Percentiles rank a stretch among this genome's conserved stretches.
Conservation (phyloP, 768 basidiomycete species). For the Rossbeevera mucosa region DNA sequence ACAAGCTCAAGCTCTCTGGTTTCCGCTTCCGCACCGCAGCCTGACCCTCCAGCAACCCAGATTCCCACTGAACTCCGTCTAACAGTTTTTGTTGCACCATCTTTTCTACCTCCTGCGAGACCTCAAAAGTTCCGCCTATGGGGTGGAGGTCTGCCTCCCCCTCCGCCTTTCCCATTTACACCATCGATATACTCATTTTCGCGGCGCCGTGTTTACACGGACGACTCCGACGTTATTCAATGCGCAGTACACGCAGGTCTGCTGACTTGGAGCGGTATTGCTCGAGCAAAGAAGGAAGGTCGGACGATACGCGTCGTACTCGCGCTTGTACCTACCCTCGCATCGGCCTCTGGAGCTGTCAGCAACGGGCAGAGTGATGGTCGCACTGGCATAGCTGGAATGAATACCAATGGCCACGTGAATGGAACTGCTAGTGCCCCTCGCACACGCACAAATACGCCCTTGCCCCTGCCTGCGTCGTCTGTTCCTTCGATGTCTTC, state of each 20-base stretch:
- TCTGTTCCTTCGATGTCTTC: conserved; percentile 25
- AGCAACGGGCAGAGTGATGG: conserved; percentile 22
- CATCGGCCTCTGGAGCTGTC: conserved; percentile 44
- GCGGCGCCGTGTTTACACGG: conserved; percentile 63
- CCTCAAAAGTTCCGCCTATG: conserved; percentile 58
- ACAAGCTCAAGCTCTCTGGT: conserved; percentile 31
- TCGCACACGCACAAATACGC: conserved; percentile 29
- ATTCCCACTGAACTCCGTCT: conserved; percentile 33
- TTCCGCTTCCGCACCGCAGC: conserved; percentile 4
- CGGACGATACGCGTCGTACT: conserved; percentile 41
- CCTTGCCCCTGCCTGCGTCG: conserved; percentile 18
- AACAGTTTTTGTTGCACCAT: conserved; percentile 56
- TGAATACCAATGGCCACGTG: conserved; percentile 24
- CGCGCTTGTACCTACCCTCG: conserved; percentile 34
- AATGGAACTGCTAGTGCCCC: conserved; percentile 29
- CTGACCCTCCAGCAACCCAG: conserved; percentile 8
- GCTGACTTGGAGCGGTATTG: conserved; percentile 40
- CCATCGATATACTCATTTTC: conserved; percentile 26
- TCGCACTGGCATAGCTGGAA: conserved; percentile 14
- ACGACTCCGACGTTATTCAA: conserved; percentile 69
- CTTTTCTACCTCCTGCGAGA: conserved; percentile 51
- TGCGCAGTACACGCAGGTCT: conserved; percentile 65
- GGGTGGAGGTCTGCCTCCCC: conserved; percentile 57
- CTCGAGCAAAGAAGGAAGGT: conserved; percentile 35
- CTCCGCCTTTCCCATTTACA: conserved; percentile 33